Evolutionary conservation across 768 basidiomycete genomes (phyloP).

Genomic region (Lactifluus subvellereus): DNA sequence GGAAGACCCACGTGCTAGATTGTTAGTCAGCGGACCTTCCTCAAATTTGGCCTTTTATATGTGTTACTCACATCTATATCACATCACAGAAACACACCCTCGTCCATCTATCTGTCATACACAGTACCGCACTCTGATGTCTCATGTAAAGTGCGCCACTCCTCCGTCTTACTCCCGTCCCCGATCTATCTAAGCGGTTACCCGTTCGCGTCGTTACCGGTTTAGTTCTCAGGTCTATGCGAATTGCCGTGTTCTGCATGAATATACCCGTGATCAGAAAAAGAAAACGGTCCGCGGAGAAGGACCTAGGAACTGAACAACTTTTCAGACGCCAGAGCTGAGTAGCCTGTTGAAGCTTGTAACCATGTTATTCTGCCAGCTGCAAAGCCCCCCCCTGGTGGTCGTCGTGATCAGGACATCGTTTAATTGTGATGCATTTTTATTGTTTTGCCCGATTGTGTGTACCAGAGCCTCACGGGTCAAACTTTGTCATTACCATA

Average conservation of each 20-base stretch:
- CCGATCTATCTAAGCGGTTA: not conserved
- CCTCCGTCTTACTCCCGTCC: not conserved
- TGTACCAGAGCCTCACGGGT: not conserved
- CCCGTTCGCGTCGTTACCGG: not conserved
- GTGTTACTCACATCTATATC: not conserved
- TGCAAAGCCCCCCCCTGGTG: not conserved
- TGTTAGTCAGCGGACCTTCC: slow-evolving; percentile 8
- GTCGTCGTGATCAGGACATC: slow-evolving; percentile 1
- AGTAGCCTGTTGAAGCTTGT: slow-evolving; percentile 18
- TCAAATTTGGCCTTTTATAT: not conserved
- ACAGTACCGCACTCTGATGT: not conserved
- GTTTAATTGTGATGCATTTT: not conserved
- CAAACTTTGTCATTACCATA: not conserved
- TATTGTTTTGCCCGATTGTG: not conserved
- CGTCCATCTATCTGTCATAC: not conserved
- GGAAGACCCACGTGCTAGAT: slow-evolving; percentile 22
- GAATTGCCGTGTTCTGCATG: slow-evolving; percentile 6
- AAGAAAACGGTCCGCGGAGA: slow-evolving; percentile 8
- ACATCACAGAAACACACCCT: not conserved
- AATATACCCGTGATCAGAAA: slow-evolving; percentile 12
- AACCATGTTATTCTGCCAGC: not conserved
- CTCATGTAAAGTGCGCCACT: slow-evolving; percentile 14
- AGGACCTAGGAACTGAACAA: slow-evolving; percentile 14
- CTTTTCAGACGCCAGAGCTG: slow-evolving; percentile 16
- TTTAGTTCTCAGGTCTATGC: slow-evolving; percentile 11